These are phyloP conservation scores for Rubroshorea leprosula DNA, from an alignment of 345 rosid species.

Conservation along the genomic window DNA sequence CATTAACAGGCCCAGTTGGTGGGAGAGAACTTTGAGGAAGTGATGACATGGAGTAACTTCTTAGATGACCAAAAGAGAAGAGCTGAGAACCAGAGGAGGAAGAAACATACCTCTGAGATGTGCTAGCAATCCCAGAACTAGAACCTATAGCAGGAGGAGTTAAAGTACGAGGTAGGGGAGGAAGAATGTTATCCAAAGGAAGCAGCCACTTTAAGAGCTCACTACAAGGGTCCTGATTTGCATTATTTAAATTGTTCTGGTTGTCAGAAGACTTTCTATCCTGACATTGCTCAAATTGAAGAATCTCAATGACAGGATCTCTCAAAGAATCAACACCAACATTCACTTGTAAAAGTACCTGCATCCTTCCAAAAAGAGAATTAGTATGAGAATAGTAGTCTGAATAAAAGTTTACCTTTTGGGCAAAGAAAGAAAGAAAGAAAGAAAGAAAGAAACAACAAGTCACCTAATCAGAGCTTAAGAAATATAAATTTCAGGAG, in stretches of 20 bases:
- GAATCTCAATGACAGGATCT: slow-evolving; percentile 90
- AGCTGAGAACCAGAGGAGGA: slow-evolving; percentile 78
- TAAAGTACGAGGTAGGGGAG: slow-evolving; percentile 48
- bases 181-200: slow-evolving; percentile 70
- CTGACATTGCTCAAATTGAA: slow-evolving; percentile 87
- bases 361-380: slow-evolving; percentile 92
- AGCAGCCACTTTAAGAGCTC: slow-evolving; percentile 89
- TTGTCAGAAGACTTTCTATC: slow-evolving; percentile 33
- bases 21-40: slow-evolving; percentile 71
- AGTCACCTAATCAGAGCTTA: background rate
- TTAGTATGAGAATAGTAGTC: slow-evolving; percentile 39
- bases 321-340: slow-evolving; percentile 58
- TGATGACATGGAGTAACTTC: slow-evolving; percentile 98
- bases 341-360: slow-evolving; percentile 88
- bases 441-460: background rate
- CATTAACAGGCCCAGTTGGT: slow-evolving; percentile 47
- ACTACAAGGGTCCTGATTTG: slow-evolving; percentile 59
- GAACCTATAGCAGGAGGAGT: slow-evolving; percentile 56
- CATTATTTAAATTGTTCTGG: slow-evolving; percentile 27
- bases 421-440: background rate
- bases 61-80: slow-evolving; percentile 75
- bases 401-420: background rate
- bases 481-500: background rate
- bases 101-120: slow-evolving; percentile 44
- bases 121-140: slow-evolving; percentile 44